These are phyloP conservation scores for Penicillium egyptiacum DNA, from an alignment of 495 filamentous ascomycete genomes.

Conservation along the genomic window DNA sequence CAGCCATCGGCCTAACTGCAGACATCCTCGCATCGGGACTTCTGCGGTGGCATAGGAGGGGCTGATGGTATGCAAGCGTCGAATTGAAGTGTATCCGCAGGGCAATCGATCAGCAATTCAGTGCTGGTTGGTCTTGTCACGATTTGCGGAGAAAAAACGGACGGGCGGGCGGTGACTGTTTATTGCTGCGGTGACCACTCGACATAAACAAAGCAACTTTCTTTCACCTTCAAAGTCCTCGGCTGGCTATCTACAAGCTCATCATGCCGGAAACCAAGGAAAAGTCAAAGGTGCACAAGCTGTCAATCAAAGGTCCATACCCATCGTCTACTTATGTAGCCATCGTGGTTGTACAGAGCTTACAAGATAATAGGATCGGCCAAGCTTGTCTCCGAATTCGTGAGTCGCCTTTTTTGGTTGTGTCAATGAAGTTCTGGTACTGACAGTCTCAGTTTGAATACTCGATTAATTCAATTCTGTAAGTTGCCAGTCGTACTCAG, in stretches of 20 bases:
- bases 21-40: conserved; percentile 58
- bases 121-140: conserved; percentile 1
- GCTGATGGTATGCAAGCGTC: conserved; percentile 10
- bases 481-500: conserved; percentile 14
- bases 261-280: conserved; percentile 63
- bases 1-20: conserved; percentile 54
- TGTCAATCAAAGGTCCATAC: conserved; percentile 80
- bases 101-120: background rate
- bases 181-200: conserved; percentile 15
- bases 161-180: conserved; percentile 29
- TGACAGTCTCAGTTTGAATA: conserved; percentile 77
- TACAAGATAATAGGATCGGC: conserved; percentile 59
- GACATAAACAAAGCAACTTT: conserved; percentile 41
- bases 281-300: conserved; percentile 90
- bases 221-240: conserved; percentile 10
- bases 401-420: conserved; percentile 47
- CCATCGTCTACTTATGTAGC: background rate
- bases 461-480: conserved; percentile 93
- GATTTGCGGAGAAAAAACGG: conserved; percentile 33
- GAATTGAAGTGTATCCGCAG: background rate
- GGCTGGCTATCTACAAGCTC: conserved; percentile 5
- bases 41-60: conserved; percentile 42
- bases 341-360: conserved; percentile 17
- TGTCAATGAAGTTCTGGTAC: background rate
- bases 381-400: conserved; percentile 92